Conservation (phyloP, 2,329 filamentous ascomycete genomes). For the Diplodia sapinea region DNA sequence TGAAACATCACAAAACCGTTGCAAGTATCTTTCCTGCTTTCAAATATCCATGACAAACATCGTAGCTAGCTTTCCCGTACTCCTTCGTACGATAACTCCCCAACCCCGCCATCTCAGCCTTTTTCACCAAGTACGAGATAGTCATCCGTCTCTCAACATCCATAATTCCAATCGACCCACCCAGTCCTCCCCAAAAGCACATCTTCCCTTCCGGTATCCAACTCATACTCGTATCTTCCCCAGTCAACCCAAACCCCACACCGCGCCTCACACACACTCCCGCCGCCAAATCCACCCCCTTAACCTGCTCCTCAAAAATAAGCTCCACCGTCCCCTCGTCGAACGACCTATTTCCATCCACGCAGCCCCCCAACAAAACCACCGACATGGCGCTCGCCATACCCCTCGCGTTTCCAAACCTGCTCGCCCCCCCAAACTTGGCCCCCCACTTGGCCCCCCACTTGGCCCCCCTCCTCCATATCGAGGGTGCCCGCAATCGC, state of each 20-base stretch:
- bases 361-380: slow-evolving; percentile 43
- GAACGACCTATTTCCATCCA: slow-evolving; percentile 47
- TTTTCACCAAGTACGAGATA: slow-evolving; percentile 36
- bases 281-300: not conserved
- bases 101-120: slow-evolving; percentile 31
- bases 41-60: not conserved
- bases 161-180: slow-evolving; percentile 35
- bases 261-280: not conserved
- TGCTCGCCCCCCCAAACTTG: no score
- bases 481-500: not conserved
- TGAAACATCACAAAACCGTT: no score
- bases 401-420: slow-evolving; percentile 48
- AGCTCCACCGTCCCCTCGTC: slow-evolving; percentile 34
- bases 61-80: not conserved
- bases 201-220: slow-evolving; percentile 7
- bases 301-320: not conserved
- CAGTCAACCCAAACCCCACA: not conserved
- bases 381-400: slow-evolving; percentile 53
- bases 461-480: not conserved
- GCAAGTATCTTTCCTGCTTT: no score
- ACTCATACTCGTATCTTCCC: not conserved
- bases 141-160: slow-evolving; percentile 35
- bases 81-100: not conserved
- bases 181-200: slow-evolving; percentile 36
- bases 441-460: no score